Evolutionary conservation across 2,329 filamentous ascomycete species (phyloP).

Genomic region (Alternaria atra): DNA sequence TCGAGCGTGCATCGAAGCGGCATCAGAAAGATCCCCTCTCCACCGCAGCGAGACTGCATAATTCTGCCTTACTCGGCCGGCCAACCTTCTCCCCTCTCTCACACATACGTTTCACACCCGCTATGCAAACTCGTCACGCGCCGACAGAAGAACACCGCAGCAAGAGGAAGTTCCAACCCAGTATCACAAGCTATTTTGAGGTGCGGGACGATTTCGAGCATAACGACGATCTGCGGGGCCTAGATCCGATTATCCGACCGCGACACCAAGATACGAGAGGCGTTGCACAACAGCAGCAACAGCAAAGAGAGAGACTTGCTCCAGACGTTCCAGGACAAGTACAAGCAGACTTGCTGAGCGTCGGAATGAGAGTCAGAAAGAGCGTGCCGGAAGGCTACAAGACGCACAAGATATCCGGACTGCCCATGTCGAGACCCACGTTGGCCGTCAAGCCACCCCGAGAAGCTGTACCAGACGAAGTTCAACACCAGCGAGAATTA

Average conservation of each 20-base stretch:
- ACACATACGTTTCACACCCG: constrained; percentile 8
- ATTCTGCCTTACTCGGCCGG: constrained; percentile 4
- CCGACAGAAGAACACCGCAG: constrained; percentile 42
- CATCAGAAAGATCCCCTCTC: constrained; percentile 30
- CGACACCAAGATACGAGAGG: constrained; percentile 25
- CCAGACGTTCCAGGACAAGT: constrained; percentile 70
- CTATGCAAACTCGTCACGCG: constrained; percentile 20
- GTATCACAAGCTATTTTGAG: constrained; percentile 56
- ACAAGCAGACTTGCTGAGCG: constrained; percentile 84
- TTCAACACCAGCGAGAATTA: constrained; percentile 65
- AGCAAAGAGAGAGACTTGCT: constrained; percentile 30
- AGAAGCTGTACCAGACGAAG: constrained; percentile 31
- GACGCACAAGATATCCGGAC: constrained; percentile 62
- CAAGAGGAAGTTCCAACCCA: constrained; percentile 57
- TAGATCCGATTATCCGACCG: constrained; percentile 37
- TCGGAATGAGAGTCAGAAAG: constrained; percentile 95
- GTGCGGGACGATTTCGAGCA: constrained; percentile 33
- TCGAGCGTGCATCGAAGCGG: constrained; percentile 31
- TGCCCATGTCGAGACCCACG: constrained; percentile 33
- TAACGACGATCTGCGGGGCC: constrained; percentile 36
- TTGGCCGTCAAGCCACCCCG: constrained; percentile 36
- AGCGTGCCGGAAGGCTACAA: constrained; percentile 94
- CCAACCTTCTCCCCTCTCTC: background rate
- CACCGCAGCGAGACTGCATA: constrained; percentile 11
- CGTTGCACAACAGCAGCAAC: constrained; percentile 8